Base-by-base conservation (phyloP, 495 filamentous ascomycete genomes). In the Evansstolkia leycettana region DNA sequence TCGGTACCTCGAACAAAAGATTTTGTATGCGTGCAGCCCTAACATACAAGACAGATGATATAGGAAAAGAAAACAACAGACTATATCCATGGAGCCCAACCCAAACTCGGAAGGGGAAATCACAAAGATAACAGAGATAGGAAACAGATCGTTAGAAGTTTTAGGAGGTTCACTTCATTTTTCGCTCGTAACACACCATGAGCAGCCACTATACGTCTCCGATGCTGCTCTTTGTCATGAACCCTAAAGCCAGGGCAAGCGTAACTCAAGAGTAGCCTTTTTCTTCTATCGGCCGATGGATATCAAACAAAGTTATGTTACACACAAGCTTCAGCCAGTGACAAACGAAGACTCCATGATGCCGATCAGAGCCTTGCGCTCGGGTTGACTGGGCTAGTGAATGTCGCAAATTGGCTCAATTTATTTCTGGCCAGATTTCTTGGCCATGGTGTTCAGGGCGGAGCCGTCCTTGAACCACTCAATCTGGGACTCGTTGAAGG, bases 401-500 rank as follows among this genome's bases (percentile, higher is more conserved):
- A 14, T 33, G 31, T 33, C 30, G 27, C 17, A 30, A 40, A 34
- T 27, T 25, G 15, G 10, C 23, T 26, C 25, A 39, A 52, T 55
- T 61, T 66, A 65, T 37, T 52, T 53, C 37, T n/a, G 26, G 31
- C 16, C 52, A 41, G 60, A 39, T 75, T 92, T 89, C 50, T 60
- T 60, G 41, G 90, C 84, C 90, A 98, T 98, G 50, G 87, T 92
- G 74, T 98, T 98, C 50, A 98, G 70, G 33, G 90, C 90, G 51
- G 80, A 87, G 40, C 90, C 90, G 53, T 95, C 84, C 66, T 83
- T 83, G 76, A 98, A 98, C 90, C 90, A 98, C 69, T 92, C 76
- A 38, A 96, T 84, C 71, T 98, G 90, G 39, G 77, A 73, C 58
- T 82, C 84, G 69, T 98, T 98, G 80, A 93, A 98, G 46, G 92